phyloP scores from a whole-genome alignment of 257 asterid genomes.

The Jaltomata sinuosa region DNA sequence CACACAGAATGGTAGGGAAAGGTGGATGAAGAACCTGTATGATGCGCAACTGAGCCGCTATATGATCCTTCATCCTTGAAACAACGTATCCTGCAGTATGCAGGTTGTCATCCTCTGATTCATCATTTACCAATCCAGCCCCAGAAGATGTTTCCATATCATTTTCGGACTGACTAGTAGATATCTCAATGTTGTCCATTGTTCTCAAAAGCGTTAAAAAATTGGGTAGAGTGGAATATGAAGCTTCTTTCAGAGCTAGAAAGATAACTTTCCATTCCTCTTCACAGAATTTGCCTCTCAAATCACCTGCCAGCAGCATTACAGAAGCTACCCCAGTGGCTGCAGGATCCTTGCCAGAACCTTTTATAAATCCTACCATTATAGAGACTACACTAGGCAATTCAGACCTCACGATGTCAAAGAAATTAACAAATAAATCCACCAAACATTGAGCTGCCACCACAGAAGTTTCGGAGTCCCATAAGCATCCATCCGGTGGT shows the following conservation, averaged over 20 bases:
- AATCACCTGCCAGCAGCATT: constrained; percentile 62
- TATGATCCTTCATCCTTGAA: constrained; percentile 77
- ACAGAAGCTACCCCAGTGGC: constrained; percentile 72
- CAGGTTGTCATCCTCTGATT: constrained; percentile 53
- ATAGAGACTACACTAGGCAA: constrained; percentile 58
- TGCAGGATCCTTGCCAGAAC: constrained; percentile 78
- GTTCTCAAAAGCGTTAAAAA: constrained; percentile 60
- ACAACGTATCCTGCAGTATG: constrained; percentile 61
- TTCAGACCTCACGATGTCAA: constrained; percentile 53
- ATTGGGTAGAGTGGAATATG: constrained; percentile 50
- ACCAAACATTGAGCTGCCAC: constrained; percentile 66
- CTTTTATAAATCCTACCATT: constrained; percentile 45
- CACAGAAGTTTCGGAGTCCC: constrained; percentile 79
- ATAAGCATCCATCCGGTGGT: constrained; percentile 48
- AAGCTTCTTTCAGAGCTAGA: constrained; percentile 54
- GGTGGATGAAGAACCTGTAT: constrained; percentile 42
- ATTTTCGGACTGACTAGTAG: constrained; percentile 31
- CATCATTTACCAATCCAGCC: constrained; percentile 27
- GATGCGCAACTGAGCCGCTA: constrained; percentile 59
- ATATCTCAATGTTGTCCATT: constrained; percentile 54
- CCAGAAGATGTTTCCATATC: constrained; percentile 43
- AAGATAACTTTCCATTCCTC: constrained; percentile 71
- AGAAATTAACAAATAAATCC: constrained; percentile 65
- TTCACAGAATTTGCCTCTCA: constrained; percentile 45
- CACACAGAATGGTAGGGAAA: background rate